Evolutionary conservation across 2,329 filamentous ascomycete genomes (phyloP).

Genomic region (Madurella fahalii): DNA sequence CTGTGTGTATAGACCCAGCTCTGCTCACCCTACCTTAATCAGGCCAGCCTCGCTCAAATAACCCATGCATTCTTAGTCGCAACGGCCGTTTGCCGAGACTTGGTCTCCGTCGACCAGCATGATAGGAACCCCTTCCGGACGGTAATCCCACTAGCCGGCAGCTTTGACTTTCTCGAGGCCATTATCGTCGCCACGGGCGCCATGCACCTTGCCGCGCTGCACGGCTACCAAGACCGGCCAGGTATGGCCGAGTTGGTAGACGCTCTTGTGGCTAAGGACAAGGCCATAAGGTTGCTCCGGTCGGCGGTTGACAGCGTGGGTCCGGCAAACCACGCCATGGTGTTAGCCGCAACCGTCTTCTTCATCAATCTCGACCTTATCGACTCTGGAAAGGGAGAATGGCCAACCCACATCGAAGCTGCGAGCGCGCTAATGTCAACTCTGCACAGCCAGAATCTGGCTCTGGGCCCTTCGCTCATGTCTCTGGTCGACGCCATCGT

Average conservation of each 20-base stretch:
- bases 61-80: conserved; percentile 32
- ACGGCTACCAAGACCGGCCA: conserved; percentile 31
- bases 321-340: conserved; percentile 30
- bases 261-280: conserved; percentile 43
- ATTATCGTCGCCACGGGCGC: conserved; percentile 47
- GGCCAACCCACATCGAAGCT: conserved; percentile 45
- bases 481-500: conserved; percentile 42
- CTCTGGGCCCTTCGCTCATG: conserved; percentile 29
- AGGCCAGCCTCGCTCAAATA: not conserved
- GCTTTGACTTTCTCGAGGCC: conserved; percentile 41
- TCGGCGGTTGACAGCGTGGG: conserved; percentile 37
- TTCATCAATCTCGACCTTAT: conserved; percentile 50
- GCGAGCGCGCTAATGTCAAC: conserved; percentile 42
- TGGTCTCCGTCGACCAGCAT: conserved; percentile 44
- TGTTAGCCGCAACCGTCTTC: conserved; percentile 45
- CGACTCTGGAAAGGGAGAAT: conserved; percentile 45
- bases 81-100: conserved; percentile 48
- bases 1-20: conserved; percentile 37
- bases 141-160: conserved; percentile 40
- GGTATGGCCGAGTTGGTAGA: conserved; percentile 35
- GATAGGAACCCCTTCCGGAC: conserved; percentile 45
- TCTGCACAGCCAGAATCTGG: conserved; percentile 26
- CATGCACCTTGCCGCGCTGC: conserved; percentile 44
- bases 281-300: conserved; percentile 41
- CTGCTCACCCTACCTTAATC: not conserved